Base-by-base conservation (phyloP, 306 rosid genomes). In the Inga leiocalycina region DNA sequence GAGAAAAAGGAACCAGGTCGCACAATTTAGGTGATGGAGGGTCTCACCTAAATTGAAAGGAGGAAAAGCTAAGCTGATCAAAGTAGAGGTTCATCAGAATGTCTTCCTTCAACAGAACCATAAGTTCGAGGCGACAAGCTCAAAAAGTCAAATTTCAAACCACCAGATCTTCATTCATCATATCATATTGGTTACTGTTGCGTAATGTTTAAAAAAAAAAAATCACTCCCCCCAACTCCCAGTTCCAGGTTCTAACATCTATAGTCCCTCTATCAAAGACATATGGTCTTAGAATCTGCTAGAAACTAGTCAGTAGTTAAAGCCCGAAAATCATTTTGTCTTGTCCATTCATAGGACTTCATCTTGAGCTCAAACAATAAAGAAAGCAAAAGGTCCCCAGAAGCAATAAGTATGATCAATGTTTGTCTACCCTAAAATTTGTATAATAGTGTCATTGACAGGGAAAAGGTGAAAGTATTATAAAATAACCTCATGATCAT, bases 291-390 rank as follows among this genome's bases (percentile, higher is more conserved):
- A 72, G 10, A 43, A 32, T 66, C 46, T 22, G 20, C 54, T 22
- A 34, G 75, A 74, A 81, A 75, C 54, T 49, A 22, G 52, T 64
- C n/a, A 64, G 15, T 57, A 39, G 61, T 67, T 11, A 17, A 3
- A 20, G 62, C 56, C 39, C 19, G 15, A 43, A 76, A 52, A 27
- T 75, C 14, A 37, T 68, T 14, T 76, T 34, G 22, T 70, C 39
- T 44, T 69, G 16, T 68, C 82, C 76, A 15, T 61, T 76, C 71
- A 45, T 68, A 27, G 19, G 56, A 76, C 43, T 61, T 59, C 77
- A 66, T 49, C n/a, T 68, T 41, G 45, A 34, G 74, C 61, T 44
- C 74, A 54, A 70, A 70, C 20, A 64, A 44, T 44, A 6, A 70
- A 13, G 54, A 54, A 59, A 69, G 77, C 15, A 32, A 68, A 52